Conservation (phyloP, 257 asterid genomes). For the Paulownia fortunei region DNA sequence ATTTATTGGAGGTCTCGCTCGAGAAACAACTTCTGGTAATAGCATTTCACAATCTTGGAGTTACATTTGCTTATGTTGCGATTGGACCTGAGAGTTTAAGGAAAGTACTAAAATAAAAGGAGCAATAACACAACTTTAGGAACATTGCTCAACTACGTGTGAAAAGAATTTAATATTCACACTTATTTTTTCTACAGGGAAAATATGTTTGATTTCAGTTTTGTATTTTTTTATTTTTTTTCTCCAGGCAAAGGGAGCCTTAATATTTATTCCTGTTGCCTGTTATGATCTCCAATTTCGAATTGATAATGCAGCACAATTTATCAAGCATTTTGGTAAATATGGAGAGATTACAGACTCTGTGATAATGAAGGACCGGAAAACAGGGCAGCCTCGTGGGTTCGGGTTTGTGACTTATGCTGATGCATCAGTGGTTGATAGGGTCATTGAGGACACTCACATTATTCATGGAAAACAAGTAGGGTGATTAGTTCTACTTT, state of each 20-base stretch:
- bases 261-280: not conserved
- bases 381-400: slow-evolving; percentile 66
- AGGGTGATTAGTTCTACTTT: slow-evolving; percentile 25
- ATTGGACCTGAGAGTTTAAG: not conserved
- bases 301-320: slow-evolving; percentile 43
- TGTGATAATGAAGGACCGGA: slow-evolving; percentile 66
- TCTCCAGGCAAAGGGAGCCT: not conserved
- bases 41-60: not conserved
- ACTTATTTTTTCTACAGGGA: not conserved
- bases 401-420: slow-evolving; percentile 68
- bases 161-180: not conserved
- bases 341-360: slow-evolving; percentile 71
- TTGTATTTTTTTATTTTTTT: not conserved
- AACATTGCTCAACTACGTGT: not conserved
- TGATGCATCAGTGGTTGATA: slow-evolving; percentile 59
- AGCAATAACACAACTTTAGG: too few relatives aligned
- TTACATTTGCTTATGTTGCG: not conserved
- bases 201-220: not conserved
- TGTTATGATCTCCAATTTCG: slow-evolving; percentile 3
- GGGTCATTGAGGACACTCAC: slow-evolving; percentile 61
- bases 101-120: not conserved
- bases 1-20: slow-evolving; percentile 69
- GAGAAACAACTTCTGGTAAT: slow-evolving; percentile 63
- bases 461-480: slow-evolving; percentile 65
- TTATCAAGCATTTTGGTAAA: slow-evolving; percentile 61